These are phyloP conservation scores for Mallotus repandus DNA, from an alignment of 441 rosid genomes.

Conservation along the genomic window DNA sequence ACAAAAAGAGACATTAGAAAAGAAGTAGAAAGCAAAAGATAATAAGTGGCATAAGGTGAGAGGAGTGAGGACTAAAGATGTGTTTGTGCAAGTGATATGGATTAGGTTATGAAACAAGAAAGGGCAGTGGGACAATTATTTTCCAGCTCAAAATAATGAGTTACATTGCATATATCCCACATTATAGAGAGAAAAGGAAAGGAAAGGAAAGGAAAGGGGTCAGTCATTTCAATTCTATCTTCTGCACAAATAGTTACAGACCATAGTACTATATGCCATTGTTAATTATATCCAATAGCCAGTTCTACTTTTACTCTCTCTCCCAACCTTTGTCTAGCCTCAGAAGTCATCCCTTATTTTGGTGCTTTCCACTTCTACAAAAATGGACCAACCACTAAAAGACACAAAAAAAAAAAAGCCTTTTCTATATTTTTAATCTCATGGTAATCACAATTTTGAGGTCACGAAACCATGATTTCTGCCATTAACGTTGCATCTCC, in stretches of 20 bases:
- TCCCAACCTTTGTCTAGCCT: constrained; percentile 4
- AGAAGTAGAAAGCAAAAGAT: not conserved
- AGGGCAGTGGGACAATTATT: not conserved
- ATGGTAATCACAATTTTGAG: not conserved
- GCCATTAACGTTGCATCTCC: constrained; percentile 12
- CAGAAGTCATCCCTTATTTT: not conserved
- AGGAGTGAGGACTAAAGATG: not conserved
- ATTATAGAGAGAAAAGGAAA: not conserved
- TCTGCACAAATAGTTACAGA: not conserved
- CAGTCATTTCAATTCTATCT: constrained; percentile 17
- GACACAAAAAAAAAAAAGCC: not conserved
- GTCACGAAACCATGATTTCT: constrained; percentile 6
- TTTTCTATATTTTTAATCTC: not conserved
- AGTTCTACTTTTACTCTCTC: not conserved
- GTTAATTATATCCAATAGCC: not conserved
- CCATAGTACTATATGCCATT: not conserved
- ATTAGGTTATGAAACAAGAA: not conserved
- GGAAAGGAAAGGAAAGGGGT: not conserved
- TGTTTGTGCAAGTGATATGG: not conserved
- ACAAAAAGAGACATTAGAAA: not conserved
- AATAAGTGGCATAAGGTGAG: not conserved
- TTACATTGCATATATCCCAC: constrained; percentile 20
- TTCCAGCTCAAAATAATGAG: constrained; percentile 13
- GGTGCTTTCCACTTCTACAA: constrained; percentile 18
- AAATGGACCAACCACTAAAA: constrained; percentile 19